phyloP scores from a whole-genome alignment of 1,284 basidiomycete species.

The Leucoagaricus sp. region DNA sequence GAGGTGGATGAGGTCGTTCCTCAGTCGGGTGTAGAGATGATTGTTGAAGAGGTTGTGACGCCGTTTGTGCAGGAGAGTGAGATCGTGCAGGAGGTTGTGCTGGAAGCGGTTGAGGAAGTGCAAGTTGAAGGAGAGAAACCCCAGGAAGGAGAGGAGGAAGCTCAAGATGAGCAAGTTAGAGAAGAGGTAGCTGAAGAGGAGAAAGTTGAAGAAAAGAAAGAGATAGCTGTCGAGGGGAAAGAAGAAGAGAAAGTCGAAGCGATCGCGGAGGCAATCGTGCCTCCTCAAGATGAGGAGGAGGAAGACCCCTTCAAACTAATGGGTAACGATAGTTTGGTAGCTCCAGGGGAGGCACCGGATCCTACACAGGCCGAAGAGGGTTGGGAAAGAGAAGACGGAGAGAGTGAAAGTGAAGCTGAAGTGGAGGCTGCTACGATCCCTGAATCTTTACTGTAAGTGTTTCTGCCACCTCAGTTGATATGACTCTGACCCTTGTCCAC shows the following conservation, averaged over 20 bases:
- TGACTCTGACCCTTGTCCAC: not conserved
- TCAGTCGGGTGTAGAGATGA: no score
- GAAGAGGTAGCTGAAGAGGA: not conserved
- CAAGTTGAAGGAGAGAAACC: not conserved
- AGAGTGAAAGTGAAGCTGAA: not conserved
- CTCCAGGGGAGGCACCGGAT: slow-evolving; percentile 18
- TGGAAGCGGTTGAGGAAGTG: not conserved
- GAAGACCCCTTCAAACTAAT: slow-evolving; percentile 23
- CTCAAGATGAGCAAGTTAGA: slow-evolving; percentile 7
- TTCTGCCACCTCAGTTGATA: no score
- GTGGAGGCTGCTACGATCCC: not conserved
- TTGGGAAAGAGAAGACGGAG: not conserved
- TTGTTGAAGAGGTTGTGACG: not conserved
- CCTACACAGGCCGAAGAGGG: not conserved
- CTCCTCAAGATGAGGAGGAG: slow-evolving; percentile 22
- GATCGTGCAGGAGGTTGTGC: no score
- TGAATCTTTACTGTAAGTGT: not conserved
- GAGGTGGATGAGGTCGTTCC: not conserved
- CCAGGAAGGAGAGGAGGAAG: not conserved
- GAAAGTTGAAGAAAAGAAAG: slow-evolving; percentile 3
- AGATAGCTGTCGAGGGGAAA: slow-evolving; percentile 12
- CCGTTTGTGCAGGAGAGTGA: not conserved
- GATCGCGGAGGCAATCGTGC: slow-evolving; percentile 17
- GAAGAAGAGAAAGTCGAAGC: not conserved
- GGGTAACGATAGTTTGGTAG: slow-evolving; percentile 24